Conservation (phyloP, 306 rosid species). For the Mimosa bimucronata region DNA sequence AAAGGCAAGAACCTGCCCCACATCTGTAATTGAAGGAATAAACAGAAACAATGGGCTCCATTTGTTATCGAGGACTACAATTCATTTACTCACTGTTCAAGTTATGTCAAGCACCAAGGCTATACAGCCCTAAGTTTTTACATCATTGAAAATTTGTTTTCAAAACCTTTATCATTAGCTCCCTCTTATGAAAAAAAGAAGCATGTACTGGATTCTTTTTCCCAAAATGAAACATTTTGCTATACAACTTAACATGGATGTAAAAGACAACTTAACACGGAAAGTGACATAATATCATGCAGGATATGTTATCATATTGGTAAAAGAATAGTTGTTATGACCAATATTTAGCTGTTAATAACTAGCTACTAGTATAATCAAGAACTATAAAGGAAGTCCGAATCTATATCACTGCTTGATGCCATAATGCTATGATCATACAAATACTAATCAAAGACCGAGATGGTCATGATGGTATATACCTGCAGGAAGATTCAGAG, state of each 20-base stretch:
- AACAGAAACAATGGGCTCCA: neutral
- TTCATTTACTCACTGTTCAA: neutral
- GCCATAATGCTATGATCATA: constrained; percentile 15
- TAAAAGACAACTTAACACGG: neutral
- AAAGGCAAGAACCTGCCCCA: constrained; percentile 5
- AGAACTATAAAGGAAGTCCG: neutral
- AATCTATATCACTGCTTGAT: neutral
- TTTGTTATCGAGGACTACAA: neutral
- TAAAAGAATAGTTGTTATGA: neutral
- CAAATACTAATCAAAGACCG: constrained; percentile 29
- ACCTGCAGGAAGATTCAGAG: constrained; percentile 98
- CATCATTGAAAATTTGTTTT: neutral
- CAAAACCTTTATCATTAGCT: neutral
- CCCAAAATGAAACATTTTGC: neutral
- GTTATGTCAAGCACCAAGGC: constrained; percentile 7
- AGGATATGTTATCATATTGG: neutral
- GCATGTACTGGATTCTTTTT: neutral
- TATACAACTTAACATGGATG: too few relatives aligned
- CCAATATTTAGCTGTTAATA: neutral
- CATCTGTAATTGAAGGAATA: neutral
- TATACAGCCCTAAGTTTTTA: neutral
- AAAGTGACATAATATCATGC: neutral
- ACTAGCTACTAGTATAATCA: neutral
- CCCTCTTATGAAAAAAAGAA: neutral
- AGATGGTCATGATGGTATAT: constrained; percentile 38